Evolutionary conservation across 805 yeast species (phyloP).

Genomic region (Monosporozyma servazzii): DNA sequence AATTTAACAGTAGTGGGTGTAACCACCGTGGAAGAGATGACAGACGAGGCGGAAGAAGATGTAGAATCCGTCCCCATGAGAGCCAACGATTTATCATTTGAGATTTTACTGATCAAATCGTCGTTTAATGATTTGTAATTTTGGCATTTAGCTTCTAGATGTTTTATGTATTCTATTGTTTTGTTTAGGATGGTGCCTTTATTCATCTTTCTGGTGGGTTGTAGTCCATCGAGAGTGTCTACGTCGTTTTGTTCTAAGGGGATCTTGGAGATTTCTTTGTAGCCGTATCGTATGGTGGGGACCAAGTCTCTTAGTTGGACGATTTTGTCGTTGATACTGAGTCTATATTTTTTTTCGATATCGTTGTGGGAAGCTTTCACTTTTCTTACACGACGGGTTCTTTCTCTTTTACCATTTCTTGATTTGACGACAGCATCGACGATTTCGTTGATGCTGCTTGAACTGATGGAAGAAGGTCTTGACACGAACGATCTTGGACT

Average conservation of each 20-base stretch:
- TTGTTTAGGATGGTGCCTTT: slow-evolving; percentile 69
- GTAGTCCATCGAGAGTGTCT: slow-evolving; percentile 56
- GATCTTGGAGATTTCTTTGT: slow-evolving; percentile 37
- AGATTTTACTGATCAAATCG: slow-evolving; percentile 22
- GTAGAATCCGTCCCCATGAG: not conserved
- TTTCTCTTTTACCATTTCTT: slow-evolving; percentile 9
- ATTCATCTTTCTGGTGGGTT: slow-evolving; percentile 67
- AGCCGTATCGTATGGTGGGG: slow-evolving; percentile 47
- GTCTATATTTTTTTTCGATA: slow-evolving; percentile 64
- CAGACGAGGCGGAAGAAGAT: not conserved
- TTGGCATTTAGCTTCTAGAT: slow-evolving; percentile 55
- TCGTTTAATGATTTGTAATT: slow-evolving; percentile 40
- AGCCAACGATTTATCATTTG: not conserved
- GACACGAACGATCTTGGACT: not conserved
- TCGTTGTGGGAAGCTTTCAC: slow-evolving; percentile 58
- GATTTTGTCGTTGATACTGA: slow-evolving; percentile 63
- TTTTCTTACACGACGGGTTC: slow-evolving; percentile 22
- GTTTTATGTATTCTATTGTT: slow-evolving; percentile 70
- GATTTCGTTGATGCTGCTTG: not conserved
- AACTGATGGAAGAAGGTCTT: not conserved
- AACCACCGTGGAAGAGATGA: not conserved
- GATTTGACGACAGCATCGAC: not conserved
- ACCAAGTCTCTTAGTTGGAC: slow-evolving; percentile 55
- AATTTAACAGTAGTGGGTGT: not conserved
- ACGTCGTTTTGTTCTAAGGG: slow-evolving; percentile 51